Percentiles rank a stretch among this genome's conserved stretches.
Conservation (phyloP, 2,329 filamentous ascomycete genomes). For the Botrytis byssoidea region DNA sequence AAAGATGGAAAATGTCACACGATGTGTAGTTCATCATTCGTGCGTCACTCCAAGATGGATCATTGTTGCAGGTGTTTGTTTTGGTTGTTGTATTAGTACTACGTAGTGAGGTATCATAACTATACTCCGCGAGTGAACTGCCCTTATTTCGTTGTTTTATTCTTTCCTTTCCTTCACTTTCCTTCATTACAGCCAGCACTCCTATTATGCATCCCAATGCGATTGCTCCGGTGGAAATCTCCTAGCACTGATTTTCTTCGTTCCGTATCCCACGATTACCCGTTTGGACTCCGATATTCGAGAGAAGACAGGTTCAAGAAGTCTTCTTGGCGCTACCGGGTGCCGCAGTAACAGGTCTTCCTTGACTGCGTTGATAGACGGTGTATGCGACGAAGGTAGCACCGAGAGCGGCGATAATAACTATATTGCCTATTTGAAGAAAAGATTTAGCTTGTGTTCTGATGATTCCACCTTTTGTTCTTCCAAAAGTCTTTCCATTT, state of each 20-base stretch:
- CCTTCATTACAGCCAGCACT: background rate
- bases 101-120: background rate
- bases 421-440: constrained; percentile 32
- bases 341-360: constrained; percentile 18
- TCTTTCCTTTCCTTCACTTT: background rate
- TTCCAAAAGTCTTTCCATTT: background rate
- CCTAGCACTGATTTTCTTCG: background rate
- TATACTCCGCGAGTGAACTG: background rate
- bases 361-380: constrained; percentile 31
- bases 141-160: background rate
- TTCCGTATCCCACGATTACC: background rate
- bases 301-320: background rate
- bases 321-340: constrained; percentile 16
- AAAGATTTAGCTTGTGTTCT: background rate
- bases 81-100: background rate
- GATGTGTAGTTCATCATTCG: background rate
- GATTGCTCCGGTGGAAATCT: background rate
- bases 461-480: background rate
- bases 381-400: constrained; percentile 31
- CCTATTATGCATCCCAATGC: background rate
- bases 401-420: constrained; percentile 31
- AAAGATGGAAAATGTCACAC: background rate
- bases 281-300: too few relatives aligned
- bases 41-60: background rate
- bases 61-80: background rate